A percentile compares a stretch with the other conserved stretches of the same genome.
Evolutionary conservation across 371 early-diverging fungal genomes (phyloP).

Genomic region (Mortierella sp.): DNA sequence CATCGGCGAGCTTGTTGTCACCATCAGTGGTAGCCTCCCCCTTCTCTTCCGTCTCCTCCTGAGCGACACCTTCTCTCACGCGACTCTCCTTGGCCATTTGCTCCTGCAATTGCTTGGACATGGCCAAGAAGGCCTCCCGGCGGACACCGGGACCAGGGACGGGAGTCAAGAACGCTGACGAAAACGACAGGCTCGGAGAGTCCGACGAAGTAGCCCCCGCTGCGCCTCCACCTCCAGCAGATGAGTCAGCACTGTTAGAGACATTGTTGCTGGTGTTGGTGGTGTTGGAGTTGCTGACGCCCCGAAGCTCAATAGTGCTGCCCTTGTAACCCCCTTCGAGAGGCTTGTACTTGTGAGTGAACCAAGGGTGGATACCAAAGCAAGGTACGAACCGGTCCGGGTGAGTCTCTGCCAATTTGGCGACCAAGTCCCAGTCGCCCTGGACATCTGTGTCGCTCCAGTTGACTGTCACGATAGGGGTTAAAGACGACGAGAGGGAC

Average conservation of each 20-base stretch:
- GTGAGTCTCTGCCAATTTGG: conserved; percentile 44
- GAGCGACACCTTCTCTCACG: not conserved
- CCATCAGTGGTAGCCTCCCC: not conserved
- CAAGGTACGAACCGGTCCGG: conserved; percentile 62
- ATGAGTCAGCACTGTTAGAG: not conserved
- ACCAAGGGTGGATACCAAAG: conserved; percentile 84
- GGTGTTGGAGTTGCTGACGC: conserved; percentile 1
- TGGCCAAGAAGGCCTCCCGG: conserved; percentile 37
- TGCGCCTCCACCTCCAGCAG: not conserved
- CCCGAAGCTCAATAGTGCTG: conserved; percentile 24
- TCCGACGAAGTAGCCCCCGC: not conserved
- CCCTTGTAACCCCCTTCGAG: conserved; percentile 22
- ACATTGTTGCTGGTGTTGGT: not conserved
- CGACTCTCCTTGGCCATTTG: conserved; percentile 37
- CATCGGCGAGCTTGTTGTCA: not conserved
- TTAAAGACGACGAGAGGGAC: conserved; percentile 14
- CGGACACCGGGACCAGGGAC: conserved; percentile 29
- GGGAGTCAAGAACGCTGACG: conserved; percentile 20
- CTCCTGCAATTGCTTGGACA: conserved; percentile 53
- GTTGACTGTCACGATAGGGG: conserved; percentile 28
- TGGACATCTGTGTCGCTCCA: conserved; percentile 47
- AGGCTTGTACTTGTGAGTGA: conserved; percentile 60
- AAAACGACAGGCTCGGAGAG: conserved; percentile 36
- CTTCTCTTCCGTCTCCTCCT: not conserved
- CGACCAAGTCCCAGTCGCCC: conserved; percentile 65